phyloP scores from a whole-genome alignment of 441 rosid species.

The Croton setiger region DNA sequence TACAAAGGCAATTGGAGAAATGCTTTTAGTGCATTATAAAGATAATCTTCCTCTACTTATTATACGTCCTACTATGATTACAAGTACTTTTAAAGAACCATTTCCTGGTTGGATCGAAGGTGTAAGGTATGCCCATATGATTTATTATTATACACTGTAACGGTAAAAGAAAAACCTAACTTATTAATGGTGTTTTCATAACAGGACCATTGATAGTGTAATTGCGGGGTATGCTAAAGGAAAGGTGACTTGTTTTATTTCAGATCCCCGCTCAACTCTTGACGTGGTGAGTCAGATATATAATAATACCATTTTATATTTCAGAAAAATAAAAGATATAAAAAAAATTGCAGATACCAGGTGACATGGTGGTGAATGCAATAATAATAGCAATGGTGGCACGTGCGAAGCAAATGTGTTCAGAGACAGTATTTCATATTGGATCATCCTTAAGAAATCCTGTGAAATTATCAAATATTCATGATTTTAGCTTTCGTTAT shows the following conservation, averaged over 20 bases:
- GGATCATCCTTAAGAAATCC: conserved; percentile 74
- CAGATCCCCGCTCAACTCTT: conserved; percentile 32
- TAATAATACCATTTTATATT: no score
- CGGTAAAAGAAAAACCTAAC: no score
- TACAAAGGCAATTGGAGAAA: conserved; percentile 60
- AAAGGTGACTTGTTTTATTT: conserved; percentile 54
- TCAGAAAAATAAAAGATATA: no score
- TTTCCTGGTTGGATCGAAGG: conserved; percentile 59
- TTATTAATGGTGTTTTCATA: no score
- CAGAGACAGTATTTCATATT: conserved; percentile 52
- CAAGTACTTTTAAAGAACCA: conserved; percentile 45
- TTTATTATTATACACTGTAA: no score
- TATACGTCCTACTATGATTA: conserved; percentile 43
- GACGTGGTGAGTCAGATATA: conserved; percentile 52
- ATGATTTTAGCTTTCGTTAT: conserved; percentile 44
- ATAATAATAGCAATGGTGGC: conserved; percentile 60
- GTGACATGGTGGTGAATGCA: conserved; percentile 90
- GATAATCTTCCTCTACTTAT: conserved; percentile 30
- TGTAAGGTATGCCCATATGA: conserved; percentile 26
- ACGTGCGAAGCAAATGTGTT: conserved; percentile 33
- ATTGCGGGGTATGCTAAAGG: conserved; percentile 74
- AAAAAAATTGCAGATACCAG: conserved; percentile 52
- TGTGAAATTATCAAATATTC: conserved; percentile 41
- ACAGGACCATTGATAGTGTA: conserved; percentile 81
- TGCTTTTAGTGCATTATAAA: conserved; percentile 29